Evolutionary conservation across 179 eudicot genomes (phyloP).

Genomic region (Gypsophila paniculata): DNA sequence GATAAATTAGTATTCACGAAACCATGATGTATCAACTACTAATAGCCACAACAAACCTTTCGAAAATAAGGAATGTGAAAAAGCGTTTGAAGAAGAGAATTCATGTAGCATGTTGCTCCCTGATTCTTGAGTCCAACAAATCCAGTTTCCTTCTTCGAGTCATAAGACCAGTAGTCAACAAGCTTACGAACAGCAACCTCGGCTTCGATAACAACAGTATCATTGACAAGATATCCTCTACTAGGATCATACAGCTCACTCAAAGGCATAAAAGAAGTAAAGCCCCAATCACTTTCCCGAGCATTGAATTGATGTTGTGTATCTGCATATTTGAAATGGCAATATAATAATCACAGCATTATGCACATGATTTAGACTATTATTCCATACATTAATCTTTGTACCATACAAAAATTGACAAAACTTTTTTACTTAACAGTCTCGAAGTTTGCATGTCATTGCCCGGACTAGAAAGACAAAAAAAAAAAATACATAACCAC

Average conservation of each 20-base stretch:
- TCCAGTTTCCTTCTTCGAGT: constrained; percentile 92
- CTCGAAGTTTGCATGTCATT: background rate
- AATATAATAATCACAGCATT: constrained; percentile 2
- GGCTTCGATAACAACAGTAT: constrained; percentile 70
- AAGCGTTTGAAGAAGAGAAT: constrained; percentile 79
- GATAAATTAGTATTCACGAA: constrained; percentile 7
- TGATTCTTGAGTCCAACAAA: constrained; percentile 93
- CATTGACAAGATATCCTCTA: constrained; percentile 70
- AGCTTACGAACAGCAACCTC: constrained; percentile 78
- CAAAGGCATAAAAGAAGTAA: constrained; percentile 82
- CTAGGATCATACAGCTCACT: constrained; percentile 76
- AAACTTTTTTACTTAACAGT: background rate
- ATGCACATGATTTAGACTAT: constrained; percentile 1
- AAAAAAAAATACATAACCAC: background rate
- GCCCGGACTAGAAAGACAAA: background rate
- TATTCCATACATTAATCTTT: background rate
- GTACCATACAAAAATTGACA: background rate
- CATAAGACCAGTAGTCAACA: constrained; percentile 68
- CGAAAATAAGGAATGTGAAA: constrained; percentile 87
- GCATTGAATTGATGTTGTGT: constrained; percentile 84
- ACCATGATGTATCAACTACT: background rate
- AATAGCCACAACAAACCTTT: constrained; percentile 45
- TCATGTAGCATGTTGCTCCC: constrained; percentile 95
- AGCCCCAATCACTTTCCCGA: constrained; percentile 94
- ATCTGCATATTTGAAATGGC: constrained; percentile 41